Percentiles rank a stretch among this genome's conserved stretches.
phyloP scores from a whole-genome alignment of 2,329 filamentous ascomycete genomes.

The Talaromyces sp. region DNA sequence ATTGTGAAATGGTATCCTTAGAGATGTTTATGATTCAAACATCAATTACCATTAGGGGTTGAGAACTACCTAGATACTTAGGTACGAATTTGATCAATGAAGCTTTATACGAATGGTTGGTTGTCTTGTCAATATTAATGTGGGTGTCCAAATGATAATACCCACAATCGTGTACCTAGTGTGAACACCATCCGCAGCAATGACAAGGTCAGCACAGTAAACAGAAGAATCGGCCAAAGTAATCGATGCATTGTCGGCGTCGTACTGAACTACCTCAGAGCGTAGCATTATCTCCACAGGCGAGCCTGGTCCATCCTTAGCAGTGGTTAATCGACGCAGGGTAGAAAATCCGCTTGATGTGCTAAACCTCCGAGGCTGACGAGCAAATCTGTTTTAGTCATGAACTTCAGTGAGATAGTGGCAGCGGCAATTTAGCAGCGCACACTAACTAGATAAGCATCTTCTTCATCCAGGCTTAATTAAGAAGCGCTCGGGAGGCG shows the following conservation, averaged over 20 bases:
- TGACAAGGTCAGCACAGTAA: neutral
- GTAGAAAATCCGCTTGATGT: neutral
- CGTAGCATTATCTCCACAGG: neutral
- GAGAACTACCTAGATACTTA: no score
- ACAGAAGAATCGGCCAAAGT: neutral
- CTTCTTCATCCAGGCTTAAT: neutral
- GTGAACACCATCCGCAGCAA: no score
- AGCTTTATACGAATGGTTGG: neutral
- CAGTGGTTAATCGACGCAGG: neutral
- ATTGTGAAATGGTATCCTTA: neutral
- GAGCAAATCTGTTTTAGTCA: neutral
- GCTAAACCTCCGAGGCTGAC: neutral
- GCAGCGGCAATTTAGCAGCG: neutral
- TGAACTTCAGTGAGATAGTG: neutral
- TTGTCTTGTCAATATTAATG: neutral
- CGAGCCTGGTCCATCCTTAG: neutral
- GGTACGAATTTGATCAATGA: neutral
- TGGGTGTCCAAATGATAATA: neutral
- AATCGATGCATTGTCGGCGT: neutral
- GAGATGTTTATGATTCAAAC: neutral
- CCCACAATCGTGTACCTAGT: neutral
- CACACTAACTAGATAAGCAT: neutral
- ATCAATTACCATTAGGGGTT: neutral
- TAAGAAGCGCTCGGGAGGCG: slow-evolving; percentile 17
- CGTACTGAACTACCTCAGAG: neutral